phyloP scores from a whole-genome alignment of 352 stramenopile species.

The Globisporangium cylindrosporum region DNA sequence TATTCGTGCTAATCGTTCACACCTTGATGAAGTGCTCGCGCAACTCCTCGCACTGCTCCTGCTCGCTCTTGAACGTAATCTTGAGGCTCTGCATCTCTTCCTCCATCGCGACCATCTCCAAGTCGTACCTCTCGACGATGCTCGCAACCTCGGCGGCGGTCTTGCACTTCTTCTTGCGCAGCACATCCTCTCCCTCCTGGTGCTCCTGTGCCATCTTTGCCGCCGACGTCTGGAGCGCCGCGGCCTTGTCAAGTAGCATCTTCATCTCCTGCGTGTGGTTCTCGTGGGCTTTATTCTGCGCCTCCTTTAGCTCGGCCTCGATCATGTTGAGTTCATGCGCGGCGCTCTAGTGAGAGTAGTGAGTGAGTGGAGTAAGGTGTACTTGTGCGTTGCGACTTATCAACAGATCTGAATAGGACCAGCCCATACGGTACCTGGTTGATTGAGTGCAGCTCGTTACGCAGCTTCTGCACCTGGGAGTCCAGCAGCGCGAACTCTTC shows the following conservation, averaged over 20 bases:
- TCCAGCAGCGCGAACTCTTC: slow-evolving; percentile 80
- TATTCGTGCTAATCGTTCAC: neutral
- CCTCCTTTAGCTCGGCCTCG: slow-evolving; percentile 72
- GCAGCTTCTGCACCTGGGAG: slow-evolving; percentile 78
- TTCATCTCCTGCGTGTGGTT: slow-evolving; percentile 82
- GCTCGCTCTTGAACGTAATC: slow-evolving; percentile 41
- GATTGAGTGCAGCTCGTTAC: slow-evolving; percentile 68
- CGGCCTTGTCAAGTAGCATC: slow-evolving; percentile 50
- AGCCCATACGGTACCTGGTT: slow-evolving; percentile 41
- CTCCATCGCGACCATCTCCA: slow-evolving; percentile 65
- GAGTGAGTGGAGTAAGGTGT: neutral
- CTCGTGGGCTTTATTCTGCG: slow-evolving; percentile 68
- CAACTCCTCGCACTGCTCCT: slow-evolving; percentile 60
- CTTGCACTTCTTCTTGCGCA: slow-evolving; percentile 85
- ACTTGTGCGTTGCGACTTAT: neutral
- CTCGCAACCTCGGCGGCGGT: slow-evolving; percentile 63
- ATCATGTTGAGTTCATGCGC: slow-evolving; percentile 75
- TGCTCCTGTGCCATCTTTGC: slow-evolving; percentile 78
- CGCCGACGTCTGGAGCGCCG: slow-evolving; percentile 48
- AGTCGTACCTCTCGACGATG: slow-evolving; percentile 78
- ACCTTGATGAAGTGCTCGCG: slow-evolving; percentile 83
- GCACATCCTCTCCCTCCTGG: slow-evolving; percentile 72
- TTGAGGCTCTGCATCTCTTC: slow-evolving; percentile 49
- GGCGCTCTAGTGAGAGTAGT: slow-evolving; percentile 30
- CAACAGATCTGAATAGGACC: neutral